Conservation (phyloP, 2,329 filamentous ascomycete genomes). For the Penicillium sp. region DNA sequence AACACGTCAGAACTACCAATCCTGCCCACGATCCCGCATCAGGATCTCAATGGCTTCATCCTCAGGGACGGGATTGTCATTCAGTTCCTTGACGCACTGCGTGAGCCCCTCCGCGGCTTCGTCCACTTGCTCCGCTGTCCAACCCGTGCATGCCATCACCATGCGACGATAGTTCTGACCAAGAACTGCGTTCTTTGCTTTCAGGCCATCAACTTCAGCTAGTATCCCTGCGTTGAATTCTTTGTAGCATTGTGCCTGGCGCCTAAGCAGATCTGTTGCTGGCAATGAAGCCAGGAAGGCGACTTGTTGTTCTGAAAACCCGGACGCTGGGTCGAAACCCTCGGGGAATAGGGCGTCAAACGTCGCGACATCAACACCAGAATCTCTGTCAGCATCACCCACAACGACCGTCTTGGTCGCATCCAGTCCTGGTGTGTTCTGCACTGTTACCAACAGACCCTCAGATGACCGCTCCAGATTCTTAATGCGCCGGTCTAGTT, state of each 20-base stretch:
- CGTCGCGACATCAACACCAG: slow-evolving; percentile 35
- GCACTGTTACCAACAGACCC: slow-evolving; percentile 61
- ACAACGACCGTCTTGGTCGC: slow-evolving; percentile 46
- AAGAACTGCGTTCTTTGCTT: slow-evolving; percentile 76
- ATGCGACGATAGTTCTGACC: slow-evolving; percentile 86
- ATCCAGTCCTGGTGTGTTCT: slow-evolving; percentile 48
- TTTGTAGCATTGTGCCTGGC: slow-evolving; percentile 68
- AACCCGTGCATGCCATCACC: slow-evolving; percentile 80
- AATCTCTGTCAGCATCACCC: slow-evolving; percentile 49
- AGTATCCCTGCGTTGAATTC: slow-evolving; percentile 66
- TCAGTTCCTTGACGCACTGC: slow-evolving; percentile 73
- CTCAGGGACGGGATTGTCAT: slow-evolving; percentile 58
- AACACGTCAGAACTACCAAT: slow-evolving; percentile 34
- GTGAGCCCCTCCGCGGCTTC: slow-evolving; percentile 74
- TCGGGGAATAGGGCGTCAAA: slow-evolving; percentile 40
- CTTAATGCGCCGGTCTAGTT: slow-evolving; percentile 65
- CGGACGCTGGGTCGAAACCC: slow-evolving; percentile 42
- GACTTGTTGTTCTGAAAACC: slow-evolving; percentile 41
- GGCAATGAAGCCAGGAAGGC: slow-evolving; percentile 55
- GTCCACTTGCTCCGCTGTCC: slow-evolving; percentile 76
- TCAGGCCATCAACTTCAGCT: slow-evolving; percentile 67
- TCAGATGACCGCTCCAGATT: slow-evolving; percentile 75
- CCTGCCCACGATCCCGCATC: slow-evolving; percentile 46
- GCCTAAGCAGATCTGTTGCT: slow-evolving; percentile 59
- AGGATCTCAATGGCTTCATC: slow-evolving; percentile 46